These are phyloP conservation scores for Darksidea phi DNA, from an alignment of 495 filamentous ascomycete genomes.

Conservation along the genomic window DNA sequence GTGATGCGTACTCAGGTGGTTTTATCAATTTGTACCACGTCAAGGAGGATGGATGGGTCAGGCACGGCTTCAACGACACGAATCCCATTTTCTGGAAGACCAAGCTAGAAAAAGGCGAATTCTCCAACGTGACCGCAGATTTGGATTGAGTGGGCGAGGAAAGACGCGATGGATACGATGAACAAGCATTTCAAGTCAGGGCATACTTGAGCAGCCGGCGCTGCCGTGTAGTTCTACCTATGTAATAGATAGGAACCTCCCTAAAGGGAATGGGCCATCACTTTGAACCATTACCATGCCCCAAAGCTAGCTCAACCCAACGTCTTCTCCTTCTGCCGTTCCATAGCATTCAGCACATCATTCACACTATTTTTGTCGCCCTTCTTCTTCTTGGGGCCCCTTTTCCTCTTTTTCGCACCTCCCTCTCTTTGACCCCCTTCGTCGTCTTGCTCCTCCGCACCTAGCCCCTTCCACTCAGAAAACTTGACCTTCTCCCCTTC, in stretches of 20 bases:
- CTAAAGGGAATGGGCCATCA: too few species aligned
- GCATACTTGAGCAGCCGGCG: too few species aligned
- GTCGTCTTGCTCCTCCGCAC: slow-evolving; percentile 53
- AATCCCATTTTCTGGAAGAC: slow-evolving; percentile 91
- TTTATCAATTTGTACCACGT: slow-evolving; percentile 99
- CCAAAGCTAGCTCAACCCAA: slow-evolving; percentile 1
- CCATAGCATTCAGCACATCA: slow-evolving; percentile 78
- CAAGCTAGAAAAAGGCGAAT: slow-evolving; percentile 96
- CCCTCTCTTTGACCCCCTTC: slow-evolving; percentile 50
- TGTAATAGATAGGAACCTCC: too few species aligned
- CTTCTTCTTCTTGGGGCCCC: slow-evolving; percentile 81
- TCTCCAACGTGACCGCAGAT: slow-evolving; percentile 89
- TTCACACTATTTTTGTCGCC: slow-evolving; percentile 76
- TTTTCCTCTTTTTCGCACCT: slow-evolving; percentile 68
- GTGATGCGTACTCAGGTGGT: slow-evolving; percentile 96
- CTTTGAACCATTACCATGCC: too few species aligned
- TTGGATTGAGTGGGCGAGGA: slow-evolving; percentile 46
- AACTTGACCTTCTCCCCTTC: slow-evolving; percentile 59
- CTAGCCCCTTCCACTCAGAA: slow-evolving; percentile 55
- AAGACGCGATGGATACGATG: background rate
- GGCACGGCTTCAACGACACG: slow-evolving; percentile 80
- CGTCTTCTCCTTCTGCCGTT: slow-evolving; percentile 56
- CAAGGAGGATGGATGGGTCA: slow-evolving; percentile 97
- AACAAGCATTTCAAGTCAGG: too few species aligned
- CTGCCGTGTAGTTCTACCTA: too few species aligned